These are phyloP conservation scores for Priceomyces carsonii DNA, from an alignment of 805 yeast species.

Conservation along the genomic window DNA sequence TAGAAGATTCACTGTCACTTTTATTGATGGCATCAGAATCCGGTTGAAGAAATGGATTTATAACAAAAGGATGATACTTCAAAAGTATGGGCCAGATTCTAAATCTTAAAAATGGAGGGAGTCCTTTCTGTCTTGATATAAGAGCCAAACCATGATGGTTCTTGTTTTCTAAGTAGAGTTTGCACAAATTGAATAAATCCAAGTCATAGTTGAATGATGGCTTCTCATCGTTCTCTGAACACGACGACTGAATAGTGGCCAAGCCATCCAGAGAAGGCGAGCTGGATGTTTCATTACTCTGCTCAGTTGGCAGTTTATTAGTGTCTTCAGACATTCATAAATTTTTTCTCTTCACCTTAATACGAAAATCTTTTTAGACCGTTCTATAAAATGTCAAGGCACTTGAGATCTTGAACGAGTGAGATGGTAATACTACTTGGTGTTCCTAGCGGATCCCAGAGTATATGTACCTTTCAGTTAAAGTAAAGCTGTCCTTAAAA, in stretches of 20 bases:
- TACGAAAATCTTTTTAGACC: too few relatives aligned
- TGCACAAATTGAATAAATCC: constrained; percentile 55
- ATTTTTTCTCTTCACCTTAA: too few relatives aligned
- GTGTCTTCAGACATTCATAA: constrained; percentile 2
- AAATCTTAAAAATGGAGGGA: constrained; percentile 79
- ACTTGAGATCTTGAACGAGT: too few relatives aligned
- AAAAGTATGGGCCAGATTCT: constrained; percentile 83
- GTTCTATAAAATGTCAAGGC: too few relatives aligned
- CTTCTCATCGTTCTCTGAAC: constrained; percentile 12
- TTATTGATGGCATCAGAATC: constrained; percentile 40
- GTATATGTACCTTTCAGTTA: too few relatives aligned
- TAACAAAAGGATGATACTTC: constrained; percentile 82
- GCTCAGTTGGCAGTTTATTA: constrained; percentile 1
- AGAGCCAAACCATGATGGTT: constrained; percentile 77
- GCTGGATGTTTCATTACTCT: background rate
- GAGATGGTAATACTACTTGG: too few relatives aligned
- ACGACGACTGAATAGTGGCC: background rate
- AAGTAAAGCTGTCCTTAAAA: too few relatives aligned
- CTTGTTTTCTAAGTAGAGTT: constrained; percentile 53
- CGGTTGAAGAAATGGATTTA: constrained; percentile 70
- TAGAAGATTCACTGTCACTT: constrained; percentile 5
- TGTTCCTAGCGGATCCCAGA: too few relatives aligned
- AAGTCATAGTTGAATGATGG: constrained; percentile 37
- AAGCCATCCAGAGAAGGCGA: background rate
- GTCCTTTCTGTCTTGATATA: constrained; percentile 78